phyloP scores from a whole-genome alignment of 2,329 filamentous ascomycete species.

The Penicillium glabrum region DNA sequence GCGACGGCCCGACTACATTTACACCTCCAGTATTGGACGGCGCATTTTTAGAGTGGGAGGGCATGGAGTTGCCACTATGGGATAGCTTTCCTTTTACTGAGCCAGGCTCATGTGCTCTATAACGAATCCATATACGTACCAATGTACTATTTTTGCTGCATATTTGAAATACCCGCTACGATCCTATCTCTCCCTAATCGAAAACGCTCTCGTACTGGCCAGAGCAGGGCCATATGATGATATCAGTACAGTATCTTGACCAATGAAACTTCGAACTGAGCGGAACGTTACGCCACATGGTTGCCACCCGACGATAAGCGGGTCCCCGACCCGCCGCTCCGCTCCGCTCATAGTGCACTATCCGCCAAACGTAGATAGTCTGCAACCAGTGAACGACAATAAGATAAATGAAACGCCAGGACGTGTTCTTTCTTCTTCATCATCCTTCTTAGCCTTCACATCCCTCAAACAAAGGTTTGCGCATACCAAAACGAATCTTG shows the following conservation, averaged over 20 bases:
- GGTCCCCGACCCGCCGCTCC: constrained; percentile 19
- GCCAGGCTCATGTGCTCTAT: constrained; percentile 16
- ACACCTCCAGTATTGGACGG: constrained; percentile 18
- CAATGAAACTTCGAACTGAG: not conserved
- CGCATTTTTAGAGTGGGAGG: constrained; percentile 30
- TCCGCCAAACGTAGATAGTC: constrained; percentile 4
- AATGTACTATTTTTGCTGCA: not conserved
- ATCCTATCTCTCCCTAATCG: not conserved
- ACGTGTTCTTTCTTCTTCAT: not conserved
- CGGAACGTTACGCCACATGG: not conserved
- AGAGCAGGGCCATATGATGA: not conserved
- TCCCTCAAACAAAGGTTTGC: not conserved
- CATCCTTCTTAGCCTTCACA: not conserved
- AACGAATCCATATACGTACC: not conserved
- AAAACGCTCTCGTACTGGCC: not conserved
- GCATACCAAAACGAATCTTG: not conserved
- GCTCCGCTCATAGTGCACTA: constrained; percentile 11
- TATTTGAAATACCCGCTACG: not conserved
- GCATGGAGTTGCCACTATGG: constrained; percentile 36
- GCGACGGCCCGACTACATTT: constrained; percentile 7
- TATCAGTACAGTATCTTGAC: not conserved
- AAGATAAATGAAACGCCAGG: constrained; percentile 3
- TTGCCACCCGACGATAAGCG: constrained; percentile 12
- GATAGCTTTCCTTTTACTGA: constrained; percentile 38
- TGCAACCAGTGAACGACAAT: not conserved